Conservation (phyloP, 345 rosid species). For the Rhodomyrtus tomentosa region DNA sequence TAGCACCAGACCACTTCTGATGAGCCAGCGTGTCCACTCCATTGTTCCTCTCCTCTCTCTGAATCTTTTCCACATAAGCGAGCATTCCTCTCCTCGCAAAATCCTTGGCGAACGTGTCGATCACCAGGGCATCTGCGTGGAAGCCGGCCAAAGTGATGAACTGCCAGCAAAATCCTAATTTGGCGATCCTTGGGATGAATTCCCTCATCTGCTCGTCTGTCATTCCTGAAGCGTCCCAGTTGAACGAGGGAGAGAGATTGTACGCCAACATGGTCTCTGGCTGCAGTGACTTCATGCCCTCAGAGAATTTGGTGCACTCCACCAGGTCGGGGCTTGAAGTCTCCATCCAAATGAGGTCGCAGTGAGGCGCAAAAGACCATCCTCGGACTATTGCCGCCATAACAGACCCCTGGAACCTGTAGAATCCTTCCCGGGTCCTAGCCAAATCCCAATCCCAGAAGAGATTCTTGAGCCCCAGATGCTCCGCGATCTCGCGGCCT, state of each 20-base stretch:
- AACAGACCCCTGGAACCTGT: constrained; percentile 83
- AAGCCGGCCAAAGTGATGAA: constrained; percentile 91
- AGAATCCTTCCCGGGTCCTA: constrained; percentile 91
- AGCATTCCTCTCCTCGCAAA: constrained; percentile 81
- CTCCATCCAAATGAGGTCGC: constrained; percentile 95
- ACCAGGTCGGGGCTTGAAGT: constrained; percentile 69
- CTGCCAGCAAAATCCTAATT: constrained; percentile 87
- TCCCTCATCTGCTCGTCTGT: constrained; percentile 69
- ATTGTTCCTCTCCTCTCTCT: constrained; percentile 88
- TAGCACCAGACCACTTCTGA: constrained; percentile 99
- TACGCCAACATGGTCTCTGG: constrained; percentile 88
- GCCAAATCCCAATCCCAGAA: constrained; percentile 99
- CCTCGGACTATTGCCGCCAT: constrained; percentile 78
- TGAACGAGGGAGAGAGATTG: constrained; percentile 89
- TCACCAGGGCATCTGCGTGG: constrained; percentile 87
- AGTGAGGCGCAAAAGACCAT: constrained; percentile 77
- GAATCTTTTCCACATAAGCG: constrained; percentile 95
- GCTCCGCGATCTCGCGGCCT: constrained; percentile 58
- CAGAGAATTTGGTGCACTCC: constrained; percentile 66
- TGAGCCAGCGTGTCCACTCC: constrained; percentile 94
- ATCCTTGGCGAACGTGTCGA: constrained; percentile 74
- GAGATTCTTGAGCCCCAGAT: constrained; percentile 58
- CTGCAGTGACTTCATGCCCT: constrained; percentile 54
- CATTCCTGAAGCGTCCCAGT: constrained; percentile 97
- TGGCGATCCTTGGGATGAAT: constrained; percentile 77